These are phyloP conservation scores for Neonectria hederae DNA, from an alignment of 2,329 filamentous ascomycete species.

Conservation along the genomic window DNA sequence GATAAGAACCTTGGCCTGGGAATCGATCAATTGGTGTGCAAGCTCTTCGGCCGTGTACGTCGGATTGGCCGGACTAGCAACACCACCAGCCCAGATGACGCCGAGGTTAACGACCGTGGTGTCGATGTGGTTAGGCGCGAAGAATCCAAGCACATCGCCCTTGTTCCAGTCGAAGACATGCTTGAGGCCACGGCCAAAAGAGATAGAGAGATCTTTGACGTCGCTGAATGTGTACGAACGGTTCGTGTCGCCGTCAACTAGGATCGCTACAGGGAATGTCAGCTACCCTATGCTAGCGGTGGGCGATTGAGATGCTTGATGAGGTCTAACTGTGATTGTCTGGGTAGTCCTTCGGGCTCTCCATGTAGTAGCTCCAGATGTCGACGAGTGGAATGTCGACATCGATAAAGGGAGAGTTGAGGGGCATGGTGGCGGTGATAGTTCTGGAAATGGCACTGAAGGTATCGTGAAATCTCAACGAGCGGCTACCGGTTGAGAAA, in stretches of 20 bases:
- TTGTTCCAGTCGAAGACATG: slow-evolving; percentile 80
- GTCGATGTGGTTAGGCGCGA: slow-evolving; percentile 87
- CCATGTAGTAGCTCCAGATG: slow-evolving; percentile 82
- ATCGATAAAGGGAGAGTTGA: slow-evolving; percentile 70
- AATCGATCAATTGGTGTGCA: slow-evolving; percentile 83
- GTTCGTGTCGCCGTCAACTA: slow-evolving; percentile 77
- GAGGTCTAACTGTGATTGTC: slow-evolving; percentile 74
- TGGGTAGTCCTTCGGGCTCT: slow-evolving; percentile 72
- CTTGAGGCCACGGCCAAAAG: slow-evolving; percentile 84
- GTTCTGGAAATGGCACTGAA: not conserved
- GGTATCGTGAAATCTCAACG: not conserved
- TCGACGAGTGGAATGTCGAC: slow-evolving; percentile 79
- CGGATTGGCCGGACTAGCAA: slow-evolving; percentile 87
- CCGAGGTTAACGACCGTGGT: slow-evolving; percentile 81
- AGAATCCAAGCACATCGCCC: slow-evolving; percentile 84
- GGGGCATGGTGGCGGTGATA: slow-evolving; percentile 66
- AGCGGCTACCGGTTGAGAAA: not conserved
- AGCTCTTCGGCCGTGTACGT: slow-evolving; percentile 86
- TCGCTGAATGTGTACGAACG: slow-evolving; percentile 75
- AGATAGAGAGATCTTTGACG: slow-evolving; percentile 70
- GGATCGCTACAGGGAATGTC: slow-evolving; percentile 68
- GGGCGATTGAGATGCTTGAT: too few species aligned
- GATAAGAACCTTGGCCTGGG: slow-evolving; percentile 76
- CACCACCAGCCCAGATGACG: slow-evolving; percentile 82
- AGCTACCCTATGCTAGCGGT: not conserved